Evolutionary conservation across 2,329 filamentous ascomycete genomes (phyloP).

Genomic region (Botryosphaeria dothidea): DNA sequence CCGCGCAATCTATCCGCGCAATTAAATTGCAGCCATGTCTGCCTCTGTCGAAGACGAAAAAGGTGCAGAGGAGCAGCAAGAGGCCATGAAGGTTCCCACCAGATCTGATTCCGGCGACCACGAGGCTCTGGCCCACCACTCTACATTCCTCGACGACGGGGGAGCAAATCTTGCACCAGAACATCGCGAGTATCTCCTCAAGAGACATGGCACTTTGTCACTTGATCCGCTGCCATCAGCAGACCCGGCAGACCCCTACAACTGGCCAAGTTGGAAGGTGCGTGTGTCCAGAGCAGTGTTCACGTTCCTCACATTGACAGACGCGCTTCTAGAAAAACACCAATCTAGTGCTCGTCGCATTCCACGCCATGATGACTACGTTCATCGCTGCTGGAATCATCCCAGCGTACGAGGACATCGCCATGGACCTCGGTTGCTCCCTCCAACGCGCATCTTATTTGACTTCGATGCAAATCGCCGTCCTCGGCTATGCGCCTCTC

Average conservation of each 20-base stretch:
- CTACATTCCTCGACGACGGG: constrained; percentile 28
- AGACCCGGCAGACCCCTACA: constrained; percentile 56
- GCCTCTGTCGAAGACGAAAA: constrained; percentile 6
- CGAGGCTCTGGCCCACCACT: constrained; percentile 1
- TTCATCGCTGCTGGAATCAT: constrained; percentile 58
- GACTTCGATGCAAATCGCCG: constrained; percentile 56
- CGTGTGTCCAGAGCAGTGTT: background rate
- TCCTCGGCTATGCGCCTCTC: constrained; percentile 55
- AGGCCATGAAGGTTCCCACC: background rate
- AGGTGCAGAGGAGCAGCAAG: background rate
- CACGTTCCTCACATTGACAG: background rate
- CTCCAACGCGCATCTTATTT: constrained; percentile 56
- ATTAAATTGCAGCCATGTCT: constrained; percentile 14
- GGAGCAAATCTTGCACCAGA: constrained; percentile 40
- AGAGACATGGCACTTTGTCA: constrained; percentile 55
- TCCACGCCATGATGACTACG: constrained; percentile 59
- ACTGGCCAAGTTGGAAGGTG: constrained; percentile 56
- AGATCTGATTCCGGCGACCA: background rate
- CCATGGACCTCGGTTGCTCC: constrained; percentile 50
- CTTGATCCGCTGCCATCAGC: constrained; percentile 55
- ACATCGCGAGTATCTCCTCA: constrained; percentile 53
- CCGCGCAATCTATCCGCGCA: background rate
- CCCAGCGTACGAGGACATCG: constrained; percentile 56
- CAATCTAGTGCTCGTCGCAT: constrained; percentile 57
- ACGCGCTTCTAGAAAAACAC: constrained; percentile 47